These are phyloP conservation scores for Lanmaoa pseudosensibilis DNA, from an alignment of 768 basidiomycete genomes.

Conservation along the genomic window DNA sequence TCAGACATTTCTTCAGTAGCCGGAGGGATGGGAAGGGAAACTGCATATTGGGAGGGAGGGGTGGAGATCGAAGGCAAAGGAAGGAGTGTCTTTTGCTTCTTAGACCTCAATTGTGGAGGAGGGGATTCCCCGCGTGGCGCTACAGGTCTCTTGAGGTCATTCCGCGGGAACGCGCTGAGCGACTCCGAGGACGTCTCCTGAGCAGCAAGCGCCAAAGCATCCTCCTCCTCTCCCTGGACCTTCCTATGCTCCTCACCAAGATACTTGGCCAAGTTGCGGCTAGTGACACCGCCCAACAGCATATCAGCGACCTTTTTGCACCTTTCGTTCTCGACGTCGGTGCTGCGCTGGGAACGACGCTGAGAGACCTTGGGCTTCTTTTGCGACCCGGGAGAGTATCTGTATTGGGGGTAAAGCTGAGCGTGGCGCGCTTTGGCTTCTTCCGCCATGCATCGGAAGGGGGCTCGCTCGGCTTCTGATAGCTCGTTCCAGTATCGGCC, in stretches of 20 bases:
- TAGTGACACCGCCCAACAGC: conserved; percentile 35
- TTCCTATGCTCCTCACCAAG: conserved; percentile 11
- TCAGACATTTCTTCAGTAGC: conserved; percentile 1
- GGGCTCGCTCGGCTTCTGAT: conserved; percentile 42
- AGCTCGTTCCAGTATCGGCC: conserved; percentile 68
- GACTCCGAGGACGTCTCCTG: neutral
- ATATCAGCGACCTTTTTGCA: conserved; percentile 41
- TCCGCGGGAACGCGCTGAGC: neutral
- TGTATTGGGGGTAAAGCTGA: conserved; percentile 56
- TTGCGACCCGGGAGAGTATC: conserved; percentile 52
- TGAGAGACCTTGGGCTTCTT: conserved; percentile 24
- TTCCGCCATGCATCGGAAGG: conserved; percentile 49
- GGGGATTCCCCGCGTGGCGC: conserved; percentile 1
- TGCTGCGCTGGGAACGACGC: conserved; percentile 37
- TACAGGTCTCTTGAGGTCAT: conserved; percentile 9
- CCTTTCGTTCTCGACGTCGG: conserved; percentile 37
- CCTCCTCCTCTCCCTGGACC: neutral
- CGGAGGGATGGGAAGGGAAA: neutral
- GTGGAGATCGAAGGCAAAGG: neutral
- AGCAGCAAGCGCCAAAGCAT: neutral
- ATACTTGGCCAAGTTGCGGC: conserved; percentile 29
- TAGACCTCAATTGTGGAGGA: conserved; percentile 4
- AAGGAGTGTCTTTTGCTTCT: conserved; percentile 1
- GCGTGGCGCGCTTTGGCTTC: conserved; percentile 49
- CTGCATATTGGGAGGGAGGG: neutral